Evolutionary conservation across 2,329 filamentous ascomycete species (phyloP), one percentile per base, ranked within the genome.

Genomic region (Blastomyces emzantsi): DNA sequence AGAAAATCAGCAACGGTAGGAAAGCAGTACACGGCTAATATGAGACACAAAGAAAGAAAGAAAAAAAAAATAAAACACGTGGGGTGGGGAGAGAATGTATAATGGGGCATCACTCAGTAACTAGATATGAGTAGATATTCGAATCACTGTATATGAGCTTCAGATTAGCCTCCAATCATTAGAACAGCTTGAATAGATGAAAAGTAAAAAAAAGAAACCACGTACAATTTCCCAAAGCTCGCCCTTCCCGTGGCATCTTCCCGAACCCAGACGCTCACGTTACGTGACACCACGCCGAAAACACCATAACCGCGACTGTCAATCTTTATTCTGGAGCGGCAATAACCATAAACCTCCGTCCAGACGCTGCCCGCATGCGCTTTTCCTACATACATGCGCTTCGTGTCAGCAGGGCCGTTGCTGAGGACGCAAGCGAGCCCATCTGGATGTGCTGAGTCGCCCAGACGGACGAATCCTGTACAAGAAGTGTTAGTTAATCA

Each of bases 191-290:
- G 52, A n/a, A 39, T 15, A 55, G 28, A 52, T 15, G 3, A 33
- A 8, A 55, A 39, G 19, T 1, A 15, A 49, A 60, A 33, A 60
- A 33, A 19, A 33, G 22, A n/a, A 33, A 13, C 7, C 39, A 49
- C 57, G 8, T 49, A 60, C 57, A 60, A 60, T 17, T 49, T 60
- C 43, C 57, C 57, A 62, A 85, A 80, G 63, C 67, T 69, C 6
- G 79, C 76, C 67, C 81, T 78, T 0, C 82, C 83, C 52, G 81
- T 75, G 0, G 83, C 84, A 64, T 78, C 77, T 55, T 77, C 78
- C 65, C 83, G 81, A 0, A 87, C 85, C 82, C 84, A 90, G 2
- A 89, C 81, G 58, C 82, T 81, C 1, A 87, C 80, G 68, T 83
- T 85, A 47, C 80, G 77, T 6, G 77, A 78, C 13, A 75, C 74